Evolutionary conservation across 345 rosid genomes (phyloP).

Genomic region (Geranium rotundifolium): DNA sequence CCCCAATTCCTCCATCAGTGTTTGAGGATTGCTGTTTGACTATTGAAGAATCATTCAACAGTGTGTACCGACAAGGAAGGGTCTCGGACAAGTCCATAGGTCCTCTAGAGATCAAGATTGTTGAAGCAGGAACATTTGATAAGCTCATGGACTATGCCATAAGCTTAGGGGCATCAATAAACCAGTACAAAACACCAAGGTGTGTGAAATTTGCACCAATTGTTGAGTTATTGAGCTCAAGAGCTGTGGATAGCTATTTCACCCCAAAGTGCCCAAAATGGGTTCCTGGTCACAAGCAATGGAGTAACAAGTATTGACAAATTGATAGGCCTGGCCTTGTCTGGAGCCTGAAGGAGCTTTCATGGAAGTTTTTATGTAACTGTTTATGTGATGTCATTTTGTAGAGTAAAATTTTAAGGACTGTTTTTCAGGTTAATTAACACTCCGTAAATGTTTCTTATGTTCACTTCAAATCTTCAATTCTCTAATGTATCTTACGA

Average conservation of each 20-base stretch:
- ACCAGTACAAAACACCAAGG: constrained; percentile 95
- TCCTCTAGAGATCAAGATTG: constrained; percentile 82
- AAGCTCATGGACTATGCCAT: constrained; percentile 96
- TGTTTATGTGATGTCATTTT: no score
- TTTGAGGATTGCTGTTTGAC: constrained; percentile 88
- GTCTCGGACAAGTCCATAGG: constrained; percentile 83
- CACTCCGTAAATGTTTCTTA: no score
- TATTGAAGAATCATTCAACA: constrained; percentile 83
- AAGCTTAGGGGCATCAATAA: constrained; percentile 83
- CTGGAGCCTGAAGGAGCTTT: no score
- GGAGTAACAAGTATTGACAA: constrained; percentile 31
- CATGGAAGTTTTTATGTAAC: no score
- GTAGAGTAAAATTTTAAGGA: no score
- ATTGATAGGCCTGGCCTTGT: no score
- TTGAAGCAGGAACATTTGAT: constrained; percentile 84
- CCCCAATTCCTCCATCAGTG: constrained; percentile 81
- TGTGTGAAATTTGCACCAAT: constrained; percentile 91
- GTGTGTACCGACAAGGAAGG: constrained; percentile 89
- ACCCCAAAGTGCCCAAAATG: constrained; percentile 95
- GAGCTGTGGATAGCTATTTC: constrained; percentile 47
- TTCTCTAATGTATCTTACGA: no score
- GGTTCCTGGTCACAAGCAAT: constrained; percentile 85
- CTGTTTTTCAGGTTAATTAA: no score
- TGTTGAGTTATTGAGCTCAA: constrained; percentile 75
- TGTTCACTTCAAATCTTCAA: no score